These are phyloP conservation scores for Pisolithus orientalis DNA, from an alignment of 768 basidiomycete genomes.

Conservation along the genomic window DNA sequence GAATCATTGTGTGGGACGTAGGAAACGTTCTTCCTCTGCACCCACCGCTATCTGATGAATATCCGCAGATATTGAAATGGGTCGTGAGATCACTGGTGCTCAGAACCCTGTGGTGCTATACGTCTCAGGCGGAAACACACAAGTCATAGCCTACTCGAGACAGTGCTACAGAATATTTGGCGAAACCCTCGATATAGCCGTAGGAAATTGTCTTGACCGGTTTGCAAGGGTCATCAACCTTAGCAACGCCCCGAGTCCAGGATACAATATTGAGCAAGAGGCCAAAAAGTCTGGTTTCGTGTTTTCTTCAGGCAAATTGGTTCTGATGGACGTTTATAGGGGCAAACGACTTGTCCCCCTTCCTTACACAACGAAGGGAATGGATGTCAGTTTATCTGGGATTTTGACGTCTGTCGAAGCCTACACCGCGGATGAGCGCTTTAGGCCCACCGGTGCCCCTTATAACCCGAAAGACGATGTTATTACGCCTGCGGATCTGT, in stretches of 20 bases:
- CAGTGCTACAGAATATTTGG: slow-evolving; percentile 98
- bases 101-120: slow-evolving; percentile 95
- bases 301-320: neutral
- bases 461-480: slow-evolving; percentile 48
- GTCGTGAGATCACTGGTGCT: slow-evolving; percentile 88
- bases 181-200: slow-evolving; percentile 98
- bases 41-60: neutral
- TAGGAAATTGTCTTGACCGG: slow-evolving; percentile 96
- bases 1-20: slow-evolving; percentile 99
- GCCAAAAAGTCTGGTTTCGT: slow-evolving; percentile 66
- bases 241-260: slow-evolving; percentile 93
- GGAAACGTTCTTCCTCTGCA: slow-evolving; percentile 25
- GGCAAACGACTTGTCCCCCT: slow-evolving; percentile 78
- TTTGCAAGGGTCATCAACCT: slow-evolving; percentile 93
- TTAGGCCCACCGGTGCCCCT: slow-evolving; percentile 40
- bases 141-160: slow-evolving; percentile 97
- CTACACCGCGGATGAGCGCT: slow-evolving; percentile 84
- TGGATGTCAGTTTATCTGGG: slow-evolving; percentile 97
- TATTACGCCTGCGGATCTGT: slow-evolving; percentile 93
- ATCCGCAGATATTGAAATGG: slow-evolving; percentile 92
- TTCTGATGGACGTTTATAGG: slow-evolving; percentile 33
- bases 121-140: slow-evolving; percentile 98
- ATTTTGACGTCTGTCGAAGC: slow-evolving; percentile 84
- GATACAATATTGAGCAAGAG: slow-evolving; percentile 95
- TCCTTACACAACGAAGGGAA: slow-evolving; percentile 96